A percentile compares a stretch with the other conserved stretches of the same genome.
Conservation (phyloP, 306 rosid species). For the Quercus parvula region DNA sequence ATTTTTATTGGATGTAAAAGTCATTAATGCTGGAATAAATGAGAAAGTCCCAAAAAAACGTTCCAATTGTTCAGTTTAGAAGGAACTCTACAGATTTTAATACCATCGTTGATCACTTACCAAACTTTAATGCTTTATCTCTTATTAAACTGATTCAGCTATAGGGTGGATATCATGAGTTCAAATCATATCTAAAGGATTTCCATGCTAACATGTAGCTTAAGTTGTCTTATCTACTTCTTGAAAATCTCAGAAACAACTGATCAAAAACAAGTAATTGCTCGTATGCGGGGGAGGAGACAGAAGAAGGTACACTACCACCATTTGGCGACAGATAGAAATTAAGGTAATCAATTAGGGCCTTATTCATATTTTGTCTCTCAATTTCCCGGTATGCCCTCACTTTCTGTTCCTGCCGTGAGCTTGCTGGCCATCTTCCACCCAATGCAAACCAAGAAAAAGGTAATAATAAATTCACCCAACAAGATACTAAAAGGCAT, state of each 20-base stretch:
- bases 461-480: not conserved
- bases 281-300: not conserved
- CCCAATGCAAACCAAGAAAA: constrained; percentile 53
- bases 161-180: no score
- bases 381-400: constrained; percentile 52
- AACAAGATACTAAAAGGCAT: constrained; percentile 7
- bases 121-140: no score
- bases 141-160: no score
- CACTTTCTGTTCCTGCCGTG: constrained; percentile 46
- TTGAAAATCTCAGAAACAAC: not conserved
- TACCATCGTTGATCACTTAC: no score
- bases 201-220: not conserved
- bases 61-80: no score
- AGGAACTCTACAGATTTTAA: no score
- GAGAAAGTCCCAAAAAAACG: no score
- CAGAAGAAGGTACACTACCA: constrained; percentile 48
- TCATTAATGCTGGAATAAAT: no score
- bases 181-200: not conserved
- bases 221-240: not conserved
- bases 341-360: constrained; percentile 45
- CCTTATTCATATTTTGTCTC: constrained; percentile 52
- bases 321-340: constrained; percentile 47
- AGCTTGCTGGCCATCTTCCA: constrained; percentile 53
- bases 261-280: not conserved
- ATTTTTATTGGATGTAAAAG: no score